Evolutionary conservation across 306 rosid genomes (phyloP).

Genomic region (Acmispon strigosus): DNA sequence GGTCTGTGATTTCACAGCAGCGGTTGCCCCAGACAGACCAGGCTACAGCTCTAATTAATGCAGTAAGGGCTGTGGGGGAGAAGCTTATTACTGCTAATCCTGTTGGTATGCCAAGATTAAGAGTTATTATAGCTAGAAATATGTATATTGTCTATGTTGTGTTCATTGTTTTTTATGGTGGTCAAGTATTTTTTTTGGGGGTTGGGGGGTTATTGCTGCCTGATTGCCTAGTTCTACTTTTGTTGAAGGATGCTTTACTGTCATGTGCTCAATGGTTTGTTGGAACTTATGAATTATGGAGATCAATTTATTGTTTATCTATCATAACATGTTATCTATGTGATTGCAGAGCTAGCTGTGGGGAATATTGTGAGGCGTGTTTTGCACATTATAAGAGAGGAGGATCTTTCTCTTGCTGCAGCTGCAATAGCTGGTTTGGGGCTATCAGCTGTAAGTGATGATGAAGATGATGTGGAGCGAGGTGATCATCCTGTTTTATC

Average conservation of each 20-base stretch:
- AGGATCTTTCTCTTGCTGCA: constrained; percentile 76
- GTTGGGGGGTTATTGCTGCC: not conserved
- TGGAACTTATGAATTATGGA: not conserved
- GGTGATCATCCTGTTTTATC: constrained; percentile 70
- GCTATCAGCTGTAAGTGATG: constrained; percentile 70
- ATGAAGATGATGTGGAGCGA: constrained; percentile 66
- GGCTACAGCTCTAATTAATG: constrained; percentile 73
- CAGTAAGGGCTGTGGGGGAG: constrained; percentile 87
- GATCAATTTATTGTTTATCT: constrained; percentile 7
- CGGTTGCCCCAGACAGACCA: constrained; percentile 77
- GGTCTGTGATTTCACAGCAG: constrained; percentile 82
- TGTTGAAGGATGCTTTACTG: constrained; percentile 5
- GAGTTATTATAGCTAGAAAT: not conserved
- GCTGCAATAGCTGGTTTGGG: constrained; percentile 82
- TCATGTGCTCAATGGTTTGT: not conserved
- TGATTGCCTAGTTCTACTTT: constrained; percentile 1
- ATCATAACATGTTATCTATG: constrained; percentile 23
- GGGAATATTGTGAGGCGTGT: constrained; percentile 98
- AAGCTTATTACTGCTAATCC: constrained; percentile 89
- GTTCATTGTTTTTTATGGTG: not conserved
- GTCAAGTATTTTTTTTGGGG: not conserved
- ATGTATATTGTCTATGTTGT: not conserved
- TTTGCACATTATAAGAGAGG: constrained; percentile 95
- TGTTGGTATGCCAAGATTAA: constrained; percentile 50
- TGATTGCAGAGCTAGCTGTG: constrained; percentile 83